These are phyloP conservation scores for Xylaria sp. DNA, from an alignment of 2,329 filamentous ascomycete species.

Conservation along the genomic window DNA sequence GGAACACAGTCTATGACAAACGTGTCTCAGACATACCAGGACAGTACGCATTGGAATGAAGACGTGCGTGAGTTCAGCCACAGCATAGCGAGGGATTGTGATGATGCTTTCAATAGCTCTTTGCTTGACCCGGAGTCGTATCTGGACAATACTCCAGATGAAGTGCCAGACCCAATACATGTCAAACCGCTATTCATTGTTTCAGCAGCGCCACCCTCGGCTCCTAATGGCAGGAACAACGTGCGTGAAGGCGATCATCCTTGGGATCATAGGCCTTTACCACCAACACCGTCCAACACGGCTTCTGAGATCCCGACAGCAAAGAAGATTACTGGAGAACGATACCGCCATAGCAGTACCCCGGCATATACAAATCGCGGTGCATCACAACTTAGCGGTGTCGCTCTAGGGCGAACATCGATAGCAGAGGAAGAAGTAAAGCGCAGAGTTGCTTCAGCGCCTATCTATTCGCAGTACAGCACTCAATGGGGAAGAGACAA, in stretches of 20 bases:
- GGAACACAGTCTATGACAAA: slow-evolving; percentile 44
- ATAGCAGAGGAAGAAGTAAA: slow-evolving; percentile 48
- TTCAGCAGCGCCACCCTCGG: slow-evolving; percentile 36
- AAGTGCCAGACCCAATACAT: slow-evolving; percentile 29
- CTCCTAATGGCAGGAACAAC: slow-evolving; percentile 21
- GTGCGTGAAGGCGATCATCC: slow-evolving; percentile 34
- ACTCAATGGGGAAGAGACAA: slow-evolving; percentile 51
- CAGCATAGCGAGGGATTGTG: slow-evolving; percentile 88
- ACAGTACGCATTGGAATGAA: slow-evolving; percentile 64
- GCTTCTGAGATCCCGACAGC: slow-evolving; percentile 43
- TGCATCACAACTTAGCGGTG: slow-evolving; percentile 38
- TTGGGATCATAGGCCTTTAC: slow-evolving; percentile 63
- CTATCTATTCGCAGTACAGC: slow-evolving; percentile 56
- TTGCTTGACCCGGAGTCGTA: slow-evolving; percentile 50
- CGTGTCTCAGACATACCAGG: slow-evolving; percentile 36
- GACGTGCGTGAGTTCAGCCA: slow-evolving; percentile 86
- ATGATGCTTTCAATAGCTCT: slow-evolving; percentile 86
- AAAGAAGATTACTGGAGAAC: slow-evolving; percentile 37
- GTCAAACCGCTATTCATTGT: slow-evolving; percentile 15
- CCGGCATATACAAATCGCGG: slow-evolving; percentile 35
- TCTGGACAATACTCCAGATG: slow-evolving; percentile 28
- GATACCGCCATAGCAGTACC: slow-evolving; percentile 19
- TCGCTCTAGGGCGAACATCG: slow-evolving; percentile 27
- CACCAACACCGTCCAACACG: slow-evolving; percentile 57
- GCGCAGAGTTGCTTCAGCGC: slow-evolving; percentile 62